Evolutionary conservation across 441 rosid genomes (phyloP).

Genomic region (Geranium incanum): DNA sequence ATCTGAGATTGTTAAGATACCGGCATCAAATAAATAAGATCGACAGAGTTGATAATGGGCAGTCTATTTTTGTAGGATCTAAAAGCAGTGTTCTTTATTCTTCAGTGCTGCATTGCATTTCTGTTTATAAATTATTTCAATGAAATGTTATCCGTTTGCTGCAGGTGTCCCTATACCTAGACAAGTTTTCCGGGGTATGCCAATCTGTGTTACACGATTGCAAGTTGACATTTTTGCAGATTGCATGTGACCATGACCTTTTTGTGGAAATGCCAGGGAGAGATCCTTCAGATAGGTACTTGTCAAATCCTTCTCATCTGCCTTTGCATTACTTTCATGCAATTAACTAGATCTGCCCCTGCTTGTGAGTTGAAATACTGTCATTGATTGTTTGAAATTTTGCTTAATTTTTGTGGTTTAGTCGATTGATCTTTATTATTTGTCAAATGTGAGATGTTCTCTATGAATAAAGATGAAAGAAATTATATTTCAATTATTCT

Average conservation of each 20-base stretch:
- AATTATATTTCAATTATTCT: neutral
- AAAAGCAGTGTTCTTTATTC: neutral
- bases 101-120: slow-evolving; percentile 1
- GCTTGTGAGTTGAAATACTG: neutral
- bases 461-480: neutral
- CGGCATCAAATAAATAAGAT: neutral
- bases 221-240: slow-evolving; percentile 94
- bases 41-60: slow-evolving; percentile 1
- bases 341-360: neutral
- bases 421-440: slow-evolving; percentile 6
- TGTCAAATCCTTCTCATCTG: slow-evolving; percentile 13
- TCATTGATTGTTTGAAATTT: neutral
- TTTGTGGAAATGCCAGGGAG: slow-evolving; percentile 99
- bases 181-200: slow-evolving; percentile 98
- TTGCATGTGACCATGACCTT: slow-evolving; percentile 95
- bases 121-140: neutral
- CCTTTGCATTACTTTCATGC: neutral
- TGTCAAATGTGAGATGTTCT: neutral
- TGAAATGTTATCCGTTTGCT: slow-evolving; percentile 12
- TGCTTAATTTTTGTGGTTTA: neutral
- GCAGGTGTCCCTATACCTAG: slow-evolving; percentile 95
- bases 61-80: neutral
- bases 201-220: slow-evolving; percentile 93
- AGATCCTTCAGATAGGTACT: slow-evolving; percentile 97
- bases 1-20: slow-evolving; percentile 2